Conservation (phyloP, 2,329 filamentous ascomycete genomes). For the Microcyclospora tardicrescens region DNA sequence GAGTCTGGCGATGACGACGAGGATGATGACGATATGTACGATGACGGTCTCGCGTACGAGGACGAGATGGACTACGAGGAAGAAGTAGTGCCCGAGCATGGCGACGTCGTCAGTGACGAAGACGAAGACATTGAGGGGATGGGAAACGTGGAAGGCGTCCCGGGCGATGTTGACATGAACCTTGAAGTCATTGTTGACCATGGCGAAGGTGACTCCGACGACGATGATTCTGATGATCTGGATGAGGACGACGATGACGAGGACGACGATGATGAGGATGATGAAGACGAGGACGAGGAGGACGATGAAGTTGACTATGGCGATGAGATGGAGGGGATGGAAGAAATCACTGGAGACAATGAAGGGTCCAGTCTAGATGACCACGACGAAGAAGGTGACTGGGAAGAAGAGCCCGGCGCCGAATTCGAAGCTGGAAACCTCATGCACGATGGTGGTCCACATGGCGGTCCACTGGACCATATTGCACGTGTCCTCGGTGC, state of each 20-base stretch:
- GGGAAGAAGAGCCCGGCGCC: slow-evolving; percentile 31
- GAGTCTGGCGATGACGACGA: slow-evolving; percentile 50
- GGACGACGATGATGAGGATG: slow-evolving; percentile 43
- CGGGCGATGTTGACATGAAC: slow-evolving; percentile 49
- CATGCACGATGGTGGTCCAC: slow-evolving; percentile 35
- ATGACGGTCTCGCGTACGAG: slow-evolving; percentile 57
- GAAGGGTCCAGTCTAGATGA: slow-evolving; percentile 33
- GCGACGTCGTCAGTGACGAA: slow-evolving; percentile 80
- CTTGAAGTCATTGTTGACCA: slow-evolving; percentile 85
- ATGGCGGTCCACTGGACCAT: slow-evolving; percentile 22
- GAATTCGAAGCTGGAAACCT: slow-evolving; percentile 17
- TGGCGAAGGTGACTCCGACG: slow-evolving; percentile 47
- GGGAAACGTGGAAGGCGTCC: slow-evolving; percentile 54
- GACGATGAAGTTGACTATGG: slow-evolving; percentile 44
- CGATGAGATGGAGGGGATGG: slow-evolving; percentile 43
- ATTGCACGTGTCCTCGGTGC: slow-evolving; percentile 28
- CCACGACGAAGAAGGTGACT: slow-evolving; percentile 37
- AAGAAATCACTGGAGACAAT: slow-evolving; percentile 36
- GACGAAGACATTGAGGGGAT: slow-evolving; percentile 73
- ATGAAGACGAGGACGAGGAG: slow-evolving; percentile 46
- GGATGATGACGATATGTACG: slow-evolving; percentile 77
- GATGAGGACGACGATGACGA: slow-evolving; percentile 47
- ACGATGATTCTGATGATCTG: slow-evolving; percentile 46
- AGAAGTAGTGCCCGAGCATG: slow-evolving; percentile 67
- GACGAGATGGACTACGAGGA: slow-evolving; percentile 91